phyloP scores from a whole-genome alignment of 192 early-diverging fungal genomes.

The Dimargaris xerosporica region DNA sequence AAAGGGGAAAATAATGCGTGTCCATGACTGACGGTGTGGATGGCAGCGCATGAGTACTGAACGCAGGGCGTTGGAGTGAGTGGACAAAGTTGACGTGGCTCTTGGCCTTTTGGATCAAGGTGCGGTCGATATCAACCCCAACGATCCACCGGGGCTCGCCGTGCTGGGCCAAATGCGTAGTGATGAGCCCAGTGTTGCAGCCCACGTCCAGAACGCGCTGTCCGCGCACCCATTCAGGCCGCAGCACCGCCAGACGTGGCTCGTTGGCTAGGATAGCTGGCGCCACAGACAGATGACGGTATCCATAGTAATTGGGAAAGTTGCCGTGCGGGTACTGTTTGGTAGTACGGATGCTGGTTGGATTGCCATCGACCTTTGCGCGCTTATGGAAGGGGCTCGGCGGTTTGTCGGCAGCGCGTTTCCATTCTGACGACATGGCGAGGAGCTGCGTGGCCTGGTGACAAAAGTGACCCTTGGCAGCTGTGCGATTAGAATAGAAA shows the following conservation, averaged over 20 bases:
- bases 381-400: too few relatives aligned
- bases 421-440: too few relatives aligned
- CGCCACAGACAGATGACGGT: constrained; percentile 13
- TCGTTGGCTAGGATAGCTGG: constrained; percentile 19
- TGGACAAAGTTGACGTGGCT: constrained; percentile 21
- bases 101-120: constrained; percentile 42
- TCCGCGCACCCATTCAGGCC: constrained; percentile 27
- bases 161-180: constrained; percentile 31
- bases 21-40: not conserved
- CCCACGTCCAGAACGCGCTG: constrained; percentile 62
- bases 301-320: constrained; percentile 41
- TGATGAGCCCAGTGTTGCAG: constrained; percentile 55
- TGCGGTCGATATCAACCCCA: constrained; percentile 61
- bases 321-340: constrained; percentile 27
- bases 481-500: too few relatives aligned
- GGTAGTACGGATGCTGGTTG: too few relatives aligned
- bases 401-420: too few relatives aligned
- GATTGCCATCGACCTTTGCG: too few relatives aligned
- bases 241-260: constrained; percentile 37
- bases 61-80: constrained; percentile 22
- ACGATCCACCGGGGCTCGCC: constrained; percentile 34
- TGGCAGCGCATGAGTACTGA: not conserved
- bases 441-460: too few relatives aligned
- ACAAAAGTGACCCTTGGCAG: too few relatives aligned
- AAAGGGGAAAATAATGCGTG: constrained; percentile 35